These are phyloP conservation scores for Patellifolia procumbens DNA, from an alignment of 179 eudicot species.

Conservation along the genomic window DNA sequence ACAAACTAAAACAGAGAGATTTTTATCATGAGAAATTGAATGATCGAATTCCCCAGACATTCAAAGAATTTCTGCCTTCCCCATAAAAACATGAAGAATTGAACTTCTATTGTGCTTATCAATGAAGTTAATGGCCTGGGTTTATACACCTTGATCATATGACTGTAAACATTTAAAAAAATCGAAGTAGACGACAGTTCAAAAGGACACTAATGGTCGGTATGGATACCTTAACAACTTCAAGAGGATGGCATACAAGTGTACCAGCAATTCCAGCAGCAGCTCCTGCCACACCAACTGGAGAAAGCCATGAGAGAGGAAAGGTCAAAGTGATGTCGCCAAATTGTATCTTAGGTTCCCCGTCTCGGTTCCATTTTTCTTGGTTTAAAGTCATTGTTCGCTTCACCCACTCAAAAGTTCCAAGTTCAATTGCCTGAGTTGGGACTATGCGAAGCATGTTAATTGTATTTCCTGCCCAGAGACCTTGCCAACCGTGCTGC, in stretches of 20 bases:
- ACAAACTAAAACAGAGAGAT: neutral
- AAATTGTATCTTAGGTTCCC: conserved; percentile 58
- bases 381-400: conserved; percentile 77
- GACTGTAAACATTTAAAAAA: conserved; percentile 8
- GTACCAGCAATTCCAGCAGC: conserved; percentile 91
- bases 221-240: conserved; percentile 83
- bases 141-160: neutral
- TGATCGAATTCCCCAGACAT: neutral
- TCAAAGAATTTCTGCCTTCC: neutral
- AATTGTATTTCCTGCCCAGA: conserved; percentile 92
- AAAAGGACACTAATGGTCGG: neutral
- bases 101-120: neutral
- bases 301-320: conserved; percentile 87
- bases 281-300: conserved; percentile 93
- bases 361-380: conserved; percentile 71
- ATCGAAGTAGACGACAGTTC: neutral
- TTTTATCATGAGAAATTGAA: neutral
- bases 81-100: neutral
- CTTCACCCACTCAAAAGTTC: conserved; percentile 91
- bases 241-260: conserved; percentile 96
- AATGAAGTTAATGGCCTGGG: conserved; percentile 1
- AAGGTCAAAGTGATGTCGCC: conserved; percentile 63
- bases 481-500: conserved; percentile 87
- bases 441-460: conserved; percentile 97
- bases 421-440: conserved; percentile 92